A percentile compares a stretch with the other conserved stretches of the same genome.
These are phyloP conservation scores for Dipodascopsis uninucleata DNA, from an alignment of 805 yeast genomes.

Conservation along the genomic window DNA sequence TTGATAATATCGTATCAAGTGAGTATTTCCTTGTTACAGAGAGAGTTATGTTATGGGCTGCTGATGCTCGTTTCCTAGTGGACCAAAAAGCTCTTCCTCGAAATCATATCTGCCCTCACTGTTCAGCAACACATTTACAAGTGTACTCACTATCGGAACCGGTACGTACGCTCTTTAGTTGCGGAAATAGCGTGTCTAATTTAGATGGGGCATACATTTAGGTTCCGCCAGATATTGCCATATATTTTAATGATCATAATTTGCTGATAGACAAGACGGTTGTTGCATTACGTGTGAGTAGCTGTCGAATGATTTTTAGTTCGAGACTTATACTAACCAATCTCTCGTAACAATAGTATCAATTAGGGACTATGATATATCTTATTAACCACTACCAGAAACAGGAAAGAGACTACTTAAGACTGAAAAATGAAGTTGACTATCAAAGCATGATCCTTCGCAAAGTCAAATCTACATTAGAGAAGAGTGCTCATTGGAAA, in stretches of 20 bases:
- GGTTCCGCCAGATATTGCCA: conserved; percentile 15
- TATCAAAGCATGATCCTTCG: conserved; percentile 2
- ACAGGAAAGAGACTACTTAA: not conserved
- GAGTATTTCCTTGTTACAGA: not conserved
- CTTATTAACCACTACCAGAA: conserved; percentile 9
- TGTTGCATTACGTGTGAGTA: conserved; percentile 12
- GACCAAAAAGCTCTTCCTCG: conserved; percentile 9
- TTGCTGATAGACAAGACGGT: conserved; percentile 3
- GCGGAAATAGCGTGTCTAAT: conserved; percentile 1
- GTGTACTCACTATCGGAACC: conserved; percentile 4
- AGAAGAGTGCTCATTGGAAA: conserved; percentile 2
- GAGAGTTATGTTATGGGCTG: not conserved
- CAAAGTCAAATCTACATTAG: not conserved
- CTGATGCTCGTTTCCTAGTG: conserved; percentile 3
- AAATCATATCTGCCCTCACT: conserved; percentile 16
- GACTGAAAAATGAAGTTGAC: not conserved
- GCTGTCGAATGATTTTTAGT: not conserved
- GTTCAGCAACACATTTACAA: conserved; percentile 1
- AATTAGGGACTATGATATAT: conserved; percentile 9
- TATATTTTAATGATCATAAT: conserved; percentile 12
- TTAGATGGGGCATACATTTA: too few relatives aligned
- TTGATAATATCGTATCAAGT: conserved; percentile 7
- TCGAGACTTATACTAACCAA: not conserved
- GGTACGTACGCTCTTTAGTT: conserved; percentile 7
- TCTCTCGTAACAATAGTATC: conserved; percentile 3